Evolutionary conservation across 345 rosid species (phyloP).

Genomic region (Eucalyptus sp.): DNA sequence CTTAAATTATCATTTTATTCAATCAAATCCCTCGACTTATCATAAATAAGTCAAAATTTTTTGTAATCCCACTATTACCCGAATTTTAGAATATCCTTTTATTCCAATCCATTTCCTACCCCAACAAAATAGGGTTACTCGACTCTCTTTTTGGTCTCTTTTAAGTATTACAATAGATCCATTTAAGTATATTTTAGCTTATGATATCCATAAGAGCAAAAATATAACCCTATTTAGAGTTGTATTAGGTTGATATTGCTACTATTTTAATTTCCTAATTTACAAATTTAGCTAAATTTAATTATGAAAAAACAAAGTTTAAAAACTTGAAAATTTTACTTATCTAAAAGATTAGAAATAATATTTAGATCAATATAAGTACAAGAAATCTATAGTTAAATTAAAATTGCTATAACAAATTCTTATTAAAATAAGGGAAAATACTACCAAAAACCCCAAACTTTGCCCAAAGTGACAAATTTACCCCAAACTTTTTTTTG

Average conservation of each 20-base stretch:
- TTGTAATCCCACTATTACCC: not conserved
- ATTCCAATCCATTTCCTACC: not conserved
- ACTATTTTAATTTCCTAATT: not conserved
- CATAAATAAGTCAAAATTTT: no score
- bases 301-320: accelerated
- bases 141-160: not conserved
- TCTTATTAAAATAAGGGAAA: no score
- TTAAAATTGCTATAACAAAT: not conserved
- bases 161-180: not conserved
- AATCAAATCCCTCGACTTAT: not conserved
- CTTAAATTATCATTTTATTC: not conserved
- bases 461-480: no score
- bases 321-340: not conserved
- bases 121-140: not conserved
- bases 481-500: no score
- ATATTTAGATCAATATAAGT: not conserved
- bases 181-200: not conserved
- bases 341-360: not conserved
- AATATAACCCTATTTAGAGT: not conserved
- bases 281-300: not conserved
- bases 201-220: not conserved
- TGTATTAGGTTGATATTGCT: not conserved
- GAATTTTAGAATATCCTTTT: not conserved
- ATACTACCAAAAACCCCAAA: no score
- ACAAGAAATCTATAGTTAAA: no score